A percentile compares a stretch with the other conserved stretches of the same genome.
Conservation (phyloP, 169 alveolate genomes). For the Eimeria falciformis region DNA sequence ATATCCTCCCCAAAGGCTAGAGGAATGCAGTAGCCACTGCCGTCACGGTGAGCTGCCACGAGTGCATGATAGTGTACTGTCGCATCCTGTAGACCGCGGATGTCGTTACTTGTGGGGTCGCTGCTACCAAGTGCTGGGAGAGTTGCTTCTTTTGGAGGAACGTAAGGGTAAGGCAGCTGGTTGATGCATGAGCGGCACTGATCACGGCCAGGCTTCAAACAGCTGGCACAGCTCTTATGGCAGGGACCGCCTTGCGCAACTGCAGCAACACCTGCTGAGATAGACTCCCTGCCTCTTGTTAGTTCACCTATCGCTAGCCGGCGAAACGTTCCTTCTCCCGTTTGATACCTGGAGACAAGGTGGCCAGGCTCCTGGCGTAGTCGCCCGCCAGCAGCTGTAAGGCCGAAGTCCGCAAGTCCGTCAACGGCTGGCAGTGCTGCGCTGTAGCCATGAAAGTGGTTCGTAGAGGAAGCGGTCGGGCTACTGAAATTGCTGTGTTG, state of each 20-base stretch:
- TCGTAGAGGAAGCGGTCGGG: not conserved
- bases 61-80: slow-evolving; percentile 30
- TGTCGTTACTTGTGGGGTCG: not conserved
- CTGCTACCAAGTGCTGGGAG: not conserved
- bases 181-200: slow-evolving; percentile 58
- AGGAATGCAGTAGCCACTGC: slow-evolving; percentile 68
- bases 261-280: slow-evolving; percentile 18
- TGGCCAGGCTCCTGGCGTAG: not conserved
- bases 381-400: not conserved
- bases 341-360: not conserved
- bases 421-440: not conserved
- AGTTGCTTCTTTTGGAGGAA: not conserved
- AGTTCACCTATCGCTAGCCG: not conserved
- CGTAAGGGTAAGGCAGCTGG: slow-evolving; percentile 42
- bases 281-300: not conserved
- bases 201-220: slow-evolving; percentile 53
- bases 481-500: not conserved
- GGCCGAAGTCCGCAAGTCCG: not conserved
- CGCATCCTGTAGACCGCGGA: not conserved
- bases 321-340: slow-evolving; percentile 23
- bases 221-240: slow-evolving; percentile 61
- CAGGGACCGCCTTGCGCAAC: not conserved
- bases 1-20: slow-evolving; percentile 26
- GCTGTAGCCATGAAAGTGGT: no score
- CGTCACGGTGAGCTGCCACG: slow-evolving; percentile 65